A percentile compares a stretch with the other conserved stretches of the same genome.
These are phyloP conservation scores for Onygenales sp. DNA, from an alignment of 2,329 filamentous ascomycete species.

Conservation along the genomic window DNA sequence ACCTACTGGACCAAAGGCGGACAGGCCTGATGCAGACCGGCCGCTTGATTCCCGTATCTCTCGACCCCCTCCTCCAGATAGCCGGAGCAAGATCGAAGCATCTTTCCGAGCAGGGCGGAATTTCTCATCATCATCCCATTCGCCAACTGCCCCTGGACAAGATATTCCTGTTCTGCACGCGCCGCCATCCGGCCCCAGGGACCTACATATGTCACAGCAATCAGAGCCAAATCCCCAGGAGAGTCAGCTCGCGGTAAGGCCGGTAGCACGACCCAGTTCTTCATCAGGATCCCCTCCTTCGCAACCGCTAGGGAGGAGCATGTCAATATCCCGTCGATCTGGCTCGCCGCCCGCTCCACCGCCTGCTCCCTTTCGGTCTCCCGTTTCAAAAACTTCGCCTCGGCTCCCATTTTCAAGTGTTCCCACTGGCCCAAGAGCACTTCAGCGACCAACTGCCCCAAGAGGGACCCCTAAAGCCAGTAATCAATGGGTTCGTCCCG, in stretches of 20 bases:
- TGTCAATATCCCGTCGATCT: slow-evolving; percentile 18
- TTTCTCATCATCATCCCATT: slow-evolving; percentile 9
- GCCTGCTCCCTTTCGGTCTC: slow-evolving; percentile 2
- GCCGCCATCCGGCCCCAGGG: neutral
- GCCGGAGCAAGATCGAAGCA: slow-evolving; percentile 17
- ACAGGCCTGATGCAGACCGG: slow-evolving; percentile 21
- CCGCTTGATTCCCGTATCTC: slow-evolving; percentile 17
- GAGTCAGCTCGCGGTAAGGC: slow-evolving; percentile 1
- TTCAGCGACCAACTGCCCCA: slow-evolving; percentile 22
- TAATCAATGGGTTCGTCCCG: slow-evolving; percentile 31
- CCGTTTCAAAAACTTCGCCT: slow-evolving; percentile 26
- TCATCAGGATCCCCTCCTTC: slow-evolving; percentile 16
- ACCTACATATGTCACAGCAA: neutral
- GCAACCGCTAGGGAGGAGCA: slow-evolving; percentile 14
- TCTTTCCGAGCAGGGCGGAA: slow-evolving; percentile 17
- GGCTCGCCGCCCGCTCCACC: slow-evolving; percentile 16
- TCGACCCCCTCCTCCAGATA: slow-evolving; percentile 17
- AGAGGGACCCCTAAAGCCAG: slow-evolving; percentile 25
- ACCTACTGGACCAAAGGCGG: slow-evolving; percentile 36
- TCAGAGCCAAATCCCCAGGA: slow-evolving; percentile 15
- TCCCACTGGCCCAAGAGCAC: slow-evolving; percentile 33
- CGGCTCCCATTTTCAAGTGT: slow-evolving; percentile 26
- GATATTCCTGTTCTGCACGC: slow-evolving; percentile 11
- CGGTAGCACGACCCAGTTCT: slow-evolving; percentile 13
- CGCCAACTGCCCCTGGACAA: slow-evolving; percentile 13